Evolutionary conservation across 192 early-diverging fungal species (phyloP), one percentile per base, ranked within the genome.

Genomic region (Coemansia sp.): DNA sequence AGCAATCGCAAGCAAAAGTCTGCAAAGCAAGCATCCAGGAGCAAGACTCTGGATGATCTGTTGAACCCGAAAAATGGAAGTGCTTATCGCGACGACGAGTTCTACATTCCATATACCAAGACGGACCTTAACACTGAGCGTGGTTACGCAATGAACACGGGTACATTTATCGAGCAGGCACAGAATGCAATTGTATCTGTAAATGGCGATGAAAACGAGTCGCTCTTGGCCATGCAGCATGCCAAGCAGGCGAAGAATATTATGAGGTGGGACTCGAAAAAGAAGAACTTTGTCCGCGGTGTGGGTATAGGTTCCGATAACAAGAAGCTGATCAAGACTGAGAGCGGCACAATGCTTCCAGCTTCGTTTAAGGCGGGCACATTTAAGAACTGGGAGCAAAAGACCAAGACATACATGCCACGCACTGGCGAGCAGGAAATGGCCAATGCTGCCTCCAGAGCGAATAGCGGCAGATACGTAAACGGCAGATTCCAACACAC

Each of bases 251-350:
- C 61, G 12, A 81, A 73, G 46, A 82, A 82, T 17, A 75, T 71
- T 7, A 56, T 95, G 38, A 82, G 87, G 33, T 99, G 96, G 96
- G 95, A 99, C 69, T 81, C 84, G 50, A 91, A 86, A 64, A 96
- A 98, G 81, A 93, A 92, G 73, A 88, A 86, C 57, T 99, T 96
- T 84, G 85, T 93, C 34, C 71, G 79, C 27, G 86, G 93, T 19
- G 60, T 69, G 4, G 92, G 91, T 19, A 84, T 95, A 58, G 96
- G 96, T 14, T 64, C 88, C 0, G 95, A 99, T 63, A 99, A 99
- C 78, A 93, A 93, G 67, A 99, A 98, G 81, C 60, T 92, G 55
- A 96, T 99, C 53, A 83, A 83, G 39, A 93, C 90, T 4, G 96
- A 99, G 62, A 89, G 82, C 50, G 96, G 96, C 34, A 86, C 88